Evolutionary conservation across 371 early-diverging fungal genomes (phyloP).

Genomic region (Apophysomyces elegans): DNA sequence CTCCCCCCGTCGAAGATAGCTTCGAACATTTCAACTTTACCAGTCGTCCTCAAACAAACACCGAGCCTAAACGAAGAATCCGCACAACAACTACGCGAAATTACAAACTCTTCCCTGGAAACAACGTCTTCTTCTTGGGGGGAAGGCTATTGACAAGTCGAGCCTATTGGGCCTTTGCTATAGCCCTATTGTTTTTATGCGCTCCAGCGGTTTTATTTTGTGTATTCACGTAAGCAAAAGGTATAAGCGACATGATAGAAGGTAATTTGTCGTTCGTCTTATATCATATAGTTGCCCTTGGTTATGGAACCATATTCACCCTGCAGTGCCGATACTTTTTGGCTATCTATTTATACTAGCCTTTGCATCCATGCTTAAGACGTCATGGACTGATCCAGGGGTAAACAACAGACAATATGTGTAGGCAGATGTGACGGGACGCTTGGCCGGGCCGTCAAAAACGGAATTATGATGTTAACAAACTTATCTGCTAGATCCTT

Average conservation of each 20-base stretch:
- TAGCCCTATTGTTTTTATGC: slow-evolving; percentile 64
- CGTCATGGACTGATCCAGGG: slow-evolving; percentile 93
- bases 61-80: slow-evolving; percentile 1
- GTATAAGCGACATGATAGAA: not conserved
- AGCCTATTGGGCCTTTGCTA: slow-evolving; percentile 64
- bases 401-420: slow-evolving; percentile 37
- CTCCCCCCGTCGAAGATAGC: slow-evolving; percentile 7
- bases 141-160: slow-evolving; percentile 74
- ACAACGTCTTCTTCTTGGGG: slow-evolving; percentile 58
- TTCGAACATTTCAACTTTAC: slow-evolving; percentile 16
- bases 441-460: not conserved
- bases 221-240: slow-evolving; percentile 62
- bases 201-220: slow-evolving; percentile 68
- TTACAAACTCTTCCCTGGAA: slow-evolving; percentile 46
- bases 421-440: slow-evolving; percentile 2
- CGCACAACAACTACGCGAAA: slow-evolving; percentile 19
- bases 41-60: not conserved
- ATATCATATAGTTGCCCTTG: slow-evolving; percentile 60
- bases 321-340: slow-evolving; percentile 73
- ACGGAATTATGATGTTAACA: not conserved
- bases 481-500: slow-evolving; percentile 52
- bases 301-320: slow-evolving; percentile 63
- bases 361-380: slow-evolving; percentile 76
- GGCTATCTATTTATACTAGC: slow-evolving; percentile 72
- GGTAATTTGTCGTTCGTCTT: slow-evolving; percentile 1